A percentile compares a stretch with the other conserved stretches of the same genome.
These are phyloP conservation scores for Eucalyptus erythrocorys DNA, from an alignment of 345 rosid genomes.

Conservation along the genomic window DNA sequence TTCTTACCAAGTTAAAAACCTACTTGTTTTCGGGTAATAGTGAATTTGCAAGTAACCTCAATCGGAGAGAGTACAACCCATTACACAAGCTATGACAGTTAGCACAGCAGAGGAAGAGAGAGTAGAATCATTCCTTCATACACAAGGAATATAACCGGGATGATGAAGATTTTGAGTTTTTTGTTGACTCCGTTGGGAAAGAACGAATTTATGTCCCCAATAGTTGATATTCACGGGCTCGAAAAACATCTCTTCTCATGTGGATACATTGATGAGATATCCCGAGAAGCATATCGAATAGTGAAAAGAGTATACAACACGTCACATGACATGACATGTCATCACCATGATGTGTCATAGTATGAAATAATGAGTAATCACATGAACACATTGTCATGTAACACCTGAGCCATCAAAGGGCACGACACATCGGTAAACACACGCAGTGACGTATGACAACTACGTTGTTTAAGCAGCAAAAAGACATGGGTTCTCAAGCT, in stretches of 20 bases:
- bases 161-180: not conserved
- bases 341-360: not conserved
- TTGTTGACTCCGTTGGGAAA: not conserved
- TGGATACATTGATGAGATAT: not conserved
- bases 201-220: not conserved
- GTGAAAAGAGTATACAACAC: not conserved
- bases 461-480: not conserved
- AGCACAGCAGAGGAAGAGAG: not conserved
- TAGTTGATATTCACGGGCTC: not conserved
- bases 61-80: not conserved
- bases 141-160: not conserved
- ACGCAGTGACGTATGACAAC: not conserved
- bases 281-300: not conserved
- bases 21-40: not conserved
- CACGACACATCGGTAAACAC: not conserved
- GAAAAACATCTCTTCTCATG: not conserved
- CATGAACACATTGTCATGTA: not conserved
- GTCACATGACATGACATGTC: not conserved
- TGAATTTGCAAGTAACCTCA: not conserved
- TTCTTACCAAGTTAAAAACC: not conserved
- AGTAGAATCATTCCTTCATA: not conserved
- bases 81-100: not conserved
- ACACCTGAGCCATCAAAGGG: not conserved
- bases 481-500: not conserved
- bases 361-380: rapidly evolving